phyloP scores from a whole-genome alignment of 2,329 filamentous ascomycete species.

The Beauveria scarabaeidicola region DNA sequence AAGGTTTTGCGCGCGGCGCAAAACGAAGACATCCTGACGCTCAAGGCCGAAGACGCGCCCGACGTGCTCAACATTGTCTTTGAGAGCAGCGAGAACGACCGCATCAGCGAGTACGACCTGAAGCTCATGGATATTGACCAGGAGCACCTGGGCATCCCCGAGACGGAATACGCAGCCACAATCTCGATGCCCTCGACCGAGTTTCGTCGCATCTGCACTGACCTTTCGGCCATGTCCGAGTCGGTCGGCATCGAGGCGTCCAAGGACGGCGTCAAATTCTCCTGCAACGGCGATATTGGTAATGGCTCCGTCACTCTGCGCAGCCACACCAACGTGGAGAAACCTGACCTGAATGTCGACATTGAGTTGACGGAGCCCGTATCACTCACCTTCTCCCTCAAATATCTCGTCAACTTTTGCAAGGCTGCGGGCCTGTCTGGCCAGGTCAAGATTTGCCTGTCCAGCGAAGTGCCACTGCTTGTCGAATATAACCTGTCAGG shows the following conservation, averaged over 20 bases:
- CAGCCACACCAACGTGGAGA: constrained; percentile 80
- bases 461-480: constrained; percentile 89
- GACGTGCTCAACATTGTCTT: constrained; percentile 94
- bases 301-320: constrained; percentile 89
- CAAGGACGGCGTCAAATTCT: constrained; percentile 96
- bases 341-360: constrained; percentile 74
- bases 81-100: constrained; percentile 79
- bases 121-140: constrained; percentile 99
- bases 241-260: constrained; percentile 92
- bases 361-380: constrained; percentile 92
- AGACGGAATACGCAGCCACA: constrained; percentile 94
- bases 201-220: constrained; percentile 91
- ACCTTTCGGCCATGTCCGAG: constrained; percentile 86
- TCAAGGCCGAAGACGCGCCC: constrained; percentile 95
- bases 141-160: constrained; percentile 95
- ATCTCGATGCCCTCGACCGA: constrained; percentile 82
- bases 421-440: constrained; percentile 81
- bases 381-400: constrained; percentile 91
- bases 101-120: constrained; percentile 97
- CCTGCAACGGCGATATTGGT: constrained; percentile 88
- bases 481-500: constrained; percentile 82
- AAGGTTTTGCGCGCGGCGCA: constrained; percentile 94
- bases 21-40: constrained; percentile 86
- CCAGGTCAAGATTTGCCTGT: constrained; percentile 85
- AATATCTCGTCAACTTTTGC: constrained; percentile 99